Base-by-base conservation (phyloP, 768 basidiomycete genomes). In the Infundibulicybe gibba region DNA sequence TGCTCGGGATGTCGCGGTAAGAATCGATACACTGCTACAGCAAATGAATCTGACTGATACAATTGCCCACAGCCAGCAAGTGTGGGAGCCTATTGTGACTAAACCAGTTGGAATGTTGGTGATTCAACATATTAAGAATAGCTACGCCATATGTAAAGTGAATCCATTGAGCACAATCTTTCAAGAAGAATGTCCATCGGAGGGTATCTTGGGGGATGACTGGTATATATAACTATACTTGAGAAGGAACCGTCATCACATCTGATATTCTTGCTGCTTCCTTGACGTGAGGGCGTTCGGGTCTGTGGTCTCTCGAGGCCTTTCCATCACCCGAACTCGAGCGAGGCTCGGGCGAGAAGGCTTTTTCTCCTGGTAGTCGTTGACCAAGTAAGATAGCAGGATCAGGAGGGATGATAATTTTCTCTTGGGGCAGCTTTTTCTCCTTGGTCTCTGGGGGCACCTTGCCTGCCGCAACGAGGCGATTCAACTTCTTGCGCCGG, bases 11-110 rank as follows among this genome's bases (percentile, higher is more conserved):
- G 91, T 92, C 43, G 86, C 85, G 45, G 90, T 91, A 59, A 76
- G 89, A 72, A 19, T n/a, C 45, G 39, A 53, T 41, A n/a, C 30
- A 43, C 16, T 42, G 41, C 20, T 48, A 25, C 44, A 5, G 31
- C 32, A 19, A n/a, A 40, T 15, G 35, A 34, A 6, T 17, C 33
- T 53, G 32, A 43, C 15, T 21, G 14, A 49, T 47, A 47, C 21
- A 17, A 38, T 33, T 52, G 43, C 31, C 49, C 32, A 19, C 54
- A 92, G 90, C 85, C 90, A 47, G 90, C 90, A 40, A 90, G 75
- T 58, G 67, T 82, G 43, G 90, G 90, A 19, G 90, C 89, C 16
- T 91, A 88, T 66, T 86, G 83, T 57, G 90, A 93, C 63, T 92
- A 57, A 76, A 51, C 30, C n/a, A n/a, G n/a, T n/a, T n/a, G n/a